Conservation (phyloP, 2,329 filamentous ascomycete species). For the Colletotrichum euphorbiae region DNA sequence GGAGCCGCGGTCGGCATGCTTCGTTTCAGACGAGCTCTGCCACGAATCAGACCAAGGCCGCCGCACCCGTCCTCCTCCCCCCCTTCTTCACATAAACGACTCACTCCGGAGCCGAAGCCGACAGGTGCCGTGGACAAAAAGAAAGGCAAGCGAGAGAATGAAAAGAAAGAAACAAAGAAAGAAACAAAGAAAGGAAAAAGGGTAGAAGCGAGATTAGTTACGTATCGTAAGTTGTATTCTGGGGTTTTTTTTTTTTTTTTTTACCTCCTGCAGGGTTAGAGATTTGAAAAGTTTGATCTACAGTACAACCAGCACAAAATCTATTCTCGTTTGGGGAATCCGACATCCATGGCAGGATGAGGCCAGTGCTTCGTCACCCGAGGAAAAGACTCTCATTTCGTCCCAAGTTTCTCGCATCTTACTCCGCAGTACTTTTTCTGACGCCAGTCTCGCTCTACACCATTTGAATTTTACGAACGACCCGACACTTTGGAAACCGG, state of each 20-base stretch:
- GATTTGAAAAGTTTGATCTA: not conserved
- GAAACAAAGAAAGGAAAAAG: not conserved
- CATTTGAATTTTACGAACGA: not conserved
- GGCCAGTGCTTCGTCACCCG: conserved; percentile 10
- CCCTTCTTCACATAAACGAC: not conserved
- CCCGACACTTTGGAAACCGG: conserved; percentile 13
- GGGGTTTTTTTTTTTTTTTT: too few species aligned
- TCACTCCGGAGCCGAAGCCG: too few species aligned
- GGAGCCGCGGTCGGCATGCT: conserved; percentile 14
- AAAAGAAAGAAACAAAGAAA: too few species aligned
- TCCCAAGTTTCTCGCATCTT: conserved; percentile 26
- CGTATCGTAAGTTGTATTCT: too few species aligned
- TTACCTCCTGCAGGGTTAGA: too few species aligned
- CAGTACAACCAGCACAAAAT: too few species aligned
- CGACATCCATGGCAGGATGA: not conserved
- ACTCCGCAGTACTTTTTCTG: conserved; percentile 5
- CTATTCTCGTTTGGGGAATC: too few species aligned
- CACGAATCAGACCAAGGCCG: conserved; percentile 15
- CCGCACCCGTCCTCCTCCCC: not conserved
- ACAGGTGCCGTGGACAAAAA: too few species aligned
- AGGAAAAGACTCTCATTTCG: conserved; percentile 2
- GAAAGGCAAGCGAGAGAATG: not conserved
- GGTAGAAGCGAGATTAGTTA: not conserved
- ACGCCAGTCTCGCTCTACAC: not conserved
- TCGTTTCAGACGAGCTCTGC: conserved; percentile 29